A percentile compares a stretch with the other conserved stretches of the same genome.
phyloP scores from a whole-genome alignment of 2,329 filamentous ascomycete genomes.

The Penicillium frequentans region DNA sequence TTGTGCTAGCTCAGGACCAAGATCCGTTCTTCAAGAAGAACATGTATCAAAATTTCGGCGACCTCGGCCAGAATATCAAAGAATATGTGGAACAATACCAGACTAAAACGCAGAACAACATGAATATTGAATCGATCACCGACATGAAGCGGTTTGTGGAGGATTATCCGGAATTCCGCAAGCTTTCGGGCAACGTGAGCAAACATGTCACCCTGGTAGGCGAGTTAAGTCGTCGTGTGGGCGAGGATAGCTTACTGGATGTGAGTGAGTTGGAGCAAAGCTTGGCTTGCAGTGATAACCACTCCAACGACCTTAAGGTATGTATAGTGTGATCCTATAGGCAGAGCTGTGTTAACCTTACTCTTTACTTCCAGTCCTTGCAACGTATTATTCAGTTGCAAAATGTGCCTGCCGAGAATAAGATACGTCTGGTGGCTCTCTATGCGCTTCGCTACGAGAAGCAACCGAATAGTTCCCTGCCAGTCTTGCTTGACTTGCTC shows the following conservation, averaged over 20 bases:
- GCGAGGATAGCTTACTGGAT: slow-evolving; percentile 83
- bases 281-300: slow-evolving; percentile 94
- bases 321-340: slow-evolving; percentile 14
- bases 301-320: slow-evolving; percentile 86
- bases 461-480: slow-evolving; percentile 77
- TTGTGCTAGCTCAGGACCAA: slow-evolving; percentile 93
- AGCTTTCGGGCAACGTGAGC: slow-evolving; percentile 95
- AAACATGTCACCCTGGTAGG: slow-evolving; percentile 97
- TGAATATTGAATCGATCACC: slow-evolving; percentile 92
- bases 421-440: slow-evolving; percentile 86
- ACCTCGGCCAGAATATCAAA: slow-evolving; percentile 93
- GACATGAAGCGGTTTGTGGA: slow-evolving; percentile 99
- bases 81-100: slow-evolving; percentile 99
- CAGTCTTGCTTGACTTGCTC: slow-evolving; percentile 83
- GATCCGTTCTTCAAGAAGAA: slow-evolving; percentile 99
- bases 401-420: slow-evolving; percentile 74
- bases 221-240: slow-evolving; percentile 85
- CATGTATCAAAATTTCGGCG: slow-evolving; percentile 97
- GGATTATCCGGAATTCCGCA: slow-evolving; percentile 96
- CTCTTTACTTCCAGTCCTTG: slow-evolving; percentile 58
- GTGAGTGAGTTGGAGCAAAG: slow-evolving; percentile 97
- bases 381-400: slow-evolving; percentile 84
- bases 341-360: neutral
- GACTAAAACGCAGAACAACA: slow-evolving; percentile 92
- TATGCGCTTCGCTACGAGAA: slow-evolving; percentile 92